Evolutionary conservation across 2,329 filamentous ascomycete genomes (phyloP), one percentile per base, ranked within the genome.

Genomic region (Fusarium hostae): DNA sequence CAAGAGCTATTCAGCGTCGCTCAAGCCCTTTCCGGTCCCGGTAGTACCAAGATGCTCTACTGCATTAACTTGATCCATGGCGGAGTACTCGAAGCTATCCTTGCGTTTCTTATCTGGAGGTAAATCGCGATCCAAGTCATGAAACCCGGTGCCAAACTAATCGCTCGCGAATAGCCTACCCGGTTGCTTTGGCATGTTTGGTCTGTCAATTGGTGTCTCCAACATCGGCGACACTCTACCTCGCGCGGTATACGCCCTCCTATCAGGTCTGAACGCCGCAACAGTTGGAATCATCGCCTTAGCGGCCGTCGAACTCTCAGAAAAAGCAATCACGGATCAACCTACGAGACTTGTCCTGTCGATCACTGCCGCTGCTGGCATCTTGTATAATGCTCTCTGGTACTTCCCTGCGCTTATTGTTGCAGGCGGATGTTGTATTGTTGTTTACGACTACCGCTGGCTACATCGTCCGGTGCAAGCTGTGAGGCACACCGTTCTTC

Each of bases 321-420:
- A 89, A 18, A 93, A 92, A 71, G 87, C 91, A 1, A 90, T 94
- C 59, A 90, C 86, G 0, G 91, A 94, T 75, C 83, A 83, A 24
- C 51, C 92, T 6, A 90, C 91, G 0, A 82, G 91, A 2, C 81
- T 90, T 0, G 72, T 94, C 3, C 88, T 94, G 1, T 90, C 93
- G 16, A 75, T 90, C 10, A 87, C 87, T 6, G 92, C 84, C 1
- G 84, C 86, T 12, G 91, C 90, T 0, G 92, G 91, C 0, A 80
- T 94, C 71, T 83, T 92, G 52, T 94, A 94, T 73, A 93, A 89
- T 54, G 88, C 91, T 0, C 80, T 94, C 0, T 94, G 92, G 92
- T 94, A 92, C 71, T 94, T 93, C 48, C 92, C 92, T 0, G 74
- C 88, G 0, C 76, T 94, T 0, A 64, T 68, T 0, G 24, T 59